phyloP scores from a whole-genome alignment of 2,329 filamentous ascomycete genomes.

The Colletotrichum eleusines region DNA sequence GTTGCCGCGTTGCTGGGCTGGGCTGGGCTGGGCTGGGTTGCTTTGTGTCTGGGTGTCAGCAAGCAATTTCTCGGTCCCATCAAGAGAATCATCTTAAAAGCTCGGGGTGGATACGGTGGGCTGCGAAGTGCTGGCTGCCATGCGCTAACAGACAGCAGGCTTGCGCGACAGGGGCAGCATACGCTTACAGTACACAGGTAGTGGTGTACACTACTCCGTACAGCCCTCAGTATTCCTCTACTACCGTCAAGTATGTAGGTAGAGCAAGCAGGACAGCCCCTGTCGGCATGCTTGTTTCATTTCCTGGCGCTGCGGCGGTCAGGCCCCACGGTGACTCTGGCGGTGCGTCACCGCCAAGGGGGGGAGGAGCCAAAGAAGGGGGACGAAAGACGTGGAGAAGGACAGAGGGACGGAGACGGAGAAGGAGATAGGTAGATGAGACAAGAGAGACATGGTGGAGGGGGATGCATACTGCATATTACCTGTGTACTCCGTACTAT shows the following conservation, averaged over 20 bases:
- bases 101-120: conserved; percentile 13
- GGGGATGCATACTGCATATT: too few species aligned
- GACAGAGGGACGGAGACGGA: conserved; percentile 10
- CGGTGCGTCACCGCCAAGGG: conserved; percentile 43
- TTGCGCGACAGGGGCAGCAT: conserved; percentile 33
- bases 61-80: conserved; percentile 1
- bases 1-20: background rate
- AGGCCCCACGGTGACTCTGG: conserved; percentile 40
- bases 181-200: too few species aligned
- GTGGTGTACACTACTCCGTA: too few species aligned
- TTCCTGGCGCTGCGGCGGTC: conserved; percentile 41
- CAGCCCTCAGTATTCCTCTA: too few species aligned
- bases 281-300: conserved; percentile 42
- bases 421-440: background rate
- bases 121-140: background rate
- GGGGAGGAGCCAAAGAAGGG: background rate
- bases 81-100: background rate
- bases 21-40: background rate
- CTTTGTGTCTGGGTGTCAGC: background rate
- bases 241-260: too few species aligned
- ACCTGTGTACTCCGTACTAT: too few species aligned
- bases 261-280: conserved; percentile 14
- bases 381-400: background rate
- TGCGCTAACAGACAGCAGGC: background rate
- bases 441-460: background rate